Evolutionary conservation across 202 grass and related monocot species (phyloP).

Genomic region (Hordeum pubiflorum): DNA sequence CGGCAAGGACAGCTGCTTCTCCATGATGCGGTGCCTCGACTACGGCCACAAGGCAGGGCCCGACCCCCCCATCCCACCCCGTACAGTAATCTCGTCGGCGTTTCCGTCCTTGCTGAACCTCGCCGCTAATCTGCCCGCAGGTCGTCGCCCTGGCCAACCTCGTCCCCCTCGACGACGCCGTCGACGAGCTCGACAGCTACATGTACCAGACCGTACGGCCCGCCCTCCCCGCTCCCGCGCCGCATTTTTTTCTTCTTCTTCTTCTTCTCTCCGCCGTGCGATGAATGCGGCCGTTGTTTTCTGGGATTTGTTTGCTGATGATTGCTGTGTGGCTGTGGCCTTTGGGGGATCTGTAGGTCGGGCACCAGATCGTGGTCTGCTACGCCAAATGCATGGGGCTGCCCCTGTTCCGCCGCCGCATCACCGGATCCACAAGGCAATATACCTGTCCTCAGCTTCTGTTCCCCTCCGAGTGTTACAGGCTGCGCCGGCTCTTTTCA

Average conservation of each 20-base stretch:
- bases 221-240: neutral
- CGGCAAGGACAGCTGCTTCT: constrained; percentile 95
- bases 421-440: constrained; percentile 68
- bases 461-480: neutral
- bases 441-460: neutral
- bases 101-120: neutral
- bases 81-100: too few relatives aligned
- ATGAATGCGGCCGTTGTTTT: neutral
- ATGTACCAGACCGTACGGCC: constrained; percentile 91
- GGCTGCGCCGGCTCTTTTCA: neutral
- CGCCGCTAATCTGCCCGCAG: constrained; percentile 16
- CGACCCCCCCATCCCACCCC: neutral
- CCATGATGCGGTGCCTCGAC: constrained; percentile 95
- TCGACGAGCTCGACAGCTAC: constrained; percentile 96
- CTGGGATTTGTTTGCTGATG: constrained; percentile 1
- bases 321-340: neutral
- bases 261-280: neutral
- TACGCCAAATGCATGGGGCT: constrained; percentile 88
- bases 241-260: neutral
- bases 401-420: constrained; percentile 79
- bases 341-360: constrained; percentile 37
- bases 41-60: constrained; percentile 68
- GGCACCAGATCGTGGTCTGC: constrained; percentile 86
- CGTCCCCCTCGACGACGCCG: constrained; percentile 57
- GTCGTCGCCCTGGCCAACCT: constrained; percentile 84